Evolutionary conservation across 2,329 filamentous ascomycete genomes (phyloP).

Genomic region (Escovopsis weberi): DNA sequence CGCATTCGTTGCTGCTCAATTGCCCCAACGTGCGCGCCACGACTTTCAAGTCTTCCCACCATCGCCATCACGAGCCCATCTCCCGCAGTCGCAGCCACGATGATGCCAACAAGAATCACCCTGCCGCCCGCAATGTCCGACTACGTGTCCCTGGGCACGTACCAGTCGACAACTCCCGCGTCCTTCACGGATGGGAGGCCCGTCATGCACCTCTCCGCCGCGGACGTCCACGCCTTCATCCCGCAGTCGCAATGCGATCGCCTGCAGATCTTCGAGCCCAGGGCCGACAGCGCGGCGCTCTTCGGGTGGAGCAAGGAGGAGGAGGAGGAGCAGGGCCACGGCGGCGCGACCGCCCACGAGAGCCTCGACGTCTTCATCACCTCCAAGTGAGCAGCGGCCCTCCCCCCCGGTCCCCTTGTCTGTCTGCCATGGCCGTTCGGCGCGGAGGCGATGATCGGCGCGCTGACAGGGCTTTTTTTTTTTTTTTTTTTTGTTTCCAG

Average conservation of each 20-base stretch:
- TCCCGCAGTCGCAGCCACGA: conserved; percentile 5
- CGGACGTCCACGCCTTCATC: conserved; percentile 42
- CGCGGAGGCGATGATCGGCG: too few species aligned
- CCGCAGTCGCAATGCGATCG: conserved; percentile 37
- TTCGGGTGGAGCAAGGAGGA: too few species aligned
- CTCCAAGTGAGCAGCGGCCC: conserved; percentile 33
- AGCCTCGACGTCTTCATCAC: conserved; percentile 42
- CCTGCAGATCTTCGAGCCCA: conserved; percentile 34
- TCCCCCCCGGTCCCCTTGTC: background rate
- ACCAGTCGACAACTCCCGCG: conserved; percentile 56
- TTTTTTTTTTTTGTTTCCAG: conserved; percentile 7
- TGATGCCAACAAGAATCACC: conserved; percentile 40
- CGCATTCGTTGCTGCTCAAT: too few species aligned
- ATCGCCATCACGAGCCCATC: too few species aligned
- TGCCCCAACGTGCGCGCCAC: too few species aligned
- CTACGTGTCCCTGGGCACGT: conserved; percentile 52
- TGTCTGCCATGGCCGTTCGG: too few species aligned
- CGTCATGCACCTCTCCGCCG: conserved; percentile 50
- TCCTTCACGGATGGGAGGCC: conserved; percentile 60
- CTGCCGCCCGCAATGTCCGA: conserved; percentile 40
- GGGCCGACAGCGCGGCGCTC: too few species aligned
- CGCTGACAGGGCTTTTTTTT: too few species aligned
- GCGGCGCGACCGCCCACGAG: conserved; percentile 25
- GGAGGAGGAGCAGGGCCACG: conserved; percentile 9
- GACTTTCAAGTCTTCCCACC: too few species aligned